Conservation (phyloP, 2,329 filamentous ascomycete genomes). For the Microsporum canis region DNA sequence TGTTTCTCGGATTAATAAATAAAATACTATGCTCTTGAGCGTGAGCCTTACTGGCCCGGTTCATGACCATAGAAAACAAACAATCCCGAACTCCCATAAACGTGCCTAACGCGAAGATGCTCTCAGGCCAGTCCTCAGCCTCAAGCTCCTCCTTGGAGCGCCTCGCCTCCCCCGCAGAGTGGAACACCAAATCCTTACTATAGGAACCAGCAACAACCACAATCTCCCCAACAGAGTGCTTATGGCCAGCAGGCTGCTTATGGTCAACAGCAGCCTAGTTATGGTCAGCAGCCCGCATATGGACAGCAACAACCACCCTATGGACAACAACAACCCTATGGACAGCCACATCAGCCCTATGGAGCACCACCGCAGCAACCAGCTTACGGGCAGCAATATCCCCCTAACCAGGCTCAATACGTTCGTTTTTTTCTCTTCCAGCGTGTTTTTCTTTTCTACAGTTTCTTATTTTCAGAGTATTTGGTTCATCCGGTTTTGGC, state of each 20-base stretch:
- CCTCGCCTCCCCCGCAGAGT: conserved; percentile 30
- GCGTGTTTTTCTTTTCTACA: not conserved
- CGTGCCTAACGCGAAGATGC: conserved; percentile 5
- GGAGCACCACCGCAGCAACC: conserved; percentile 24
- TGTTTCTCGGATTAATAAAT: conserved; percentile 1
- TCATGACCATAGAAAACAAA: not conserved
- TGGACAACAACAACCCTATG: conserved; percentile 16
- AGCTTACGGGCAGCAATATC: conserved; percentile 24
- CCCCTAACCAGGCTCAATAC: conserved; percentile 24
- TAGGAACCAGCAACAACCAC: conserved; percentile 15
- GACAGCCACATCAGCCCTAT: not conserved
- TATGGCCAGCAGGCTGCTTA: conserved; percentile 32
- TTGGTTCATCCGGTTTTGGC: not conserved
- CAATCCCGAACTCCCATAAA: not conserved
- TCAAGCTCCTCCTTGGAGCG: conserved; percentile 26
- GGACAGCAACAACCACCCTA: conserved; percentile 21
- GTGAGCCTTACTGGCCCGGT: not conserved
- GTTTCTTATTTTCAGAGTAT: not conserved
- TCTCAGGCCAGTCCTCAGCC: conserved; percentile 13
- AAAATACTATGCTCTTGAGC: not conserved
- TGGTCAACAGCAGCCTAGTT: conserved; percentile 21
- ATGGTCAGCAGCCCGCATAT: conserved; percentile 27
- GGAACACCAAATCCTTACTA: conserved; percentile 17
- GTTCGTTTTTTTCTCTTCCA: conserved; percentile 15
- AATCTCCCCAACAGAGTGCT: conserved; percentile 19